These are phyloP conservation scores for Nitzschia palea DNA, from an alignment of 108 stramenopile genomes.

Conservation along the genomic window DNA sequence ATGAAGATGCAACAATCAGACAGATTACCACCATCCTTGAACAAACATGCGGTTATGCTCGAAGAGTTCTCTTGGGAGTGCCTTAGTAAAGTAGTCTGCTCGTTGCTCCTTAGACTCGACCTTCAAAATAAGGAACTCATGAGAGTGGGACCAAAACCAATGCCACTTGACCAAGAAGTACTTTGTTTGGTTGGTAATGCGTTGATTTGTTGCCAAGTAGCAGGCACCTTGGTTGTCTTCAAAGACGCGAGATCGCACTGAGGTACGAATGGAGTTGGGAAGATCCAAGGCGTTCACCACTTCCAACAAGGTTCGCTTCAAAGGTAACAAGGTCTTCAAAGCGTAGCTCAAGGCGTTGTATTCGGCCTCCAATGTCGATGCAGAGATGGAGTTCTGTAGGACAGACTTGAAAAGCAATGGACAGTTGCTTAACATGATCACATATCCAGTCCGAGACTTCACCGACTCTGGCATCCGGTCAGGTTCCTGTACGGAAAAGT, in stretches of 20 bases:
- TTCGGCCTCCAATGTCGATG: conserved; percentile 50
- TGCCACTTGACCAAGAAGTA: conserved; percentile 26
- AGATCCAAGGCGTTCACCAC: neutral
- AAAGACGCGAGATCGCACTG: conserved; percentile 16
- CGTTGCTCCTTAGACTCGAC: neutral
- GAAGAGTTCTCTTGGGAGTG: conserved; percentile 12
- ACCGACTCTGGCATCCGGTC: conserved; percentile 12
- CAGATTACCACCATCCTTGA: conserved; percentile 22
- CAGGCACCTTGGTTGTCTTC: conserved; percentile 15
- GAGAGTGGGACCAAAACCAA: conserved; percentile 16
- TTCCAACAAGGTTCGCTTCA: conserved; percentile 13
- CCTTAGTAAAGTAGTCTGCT: conserved; percentile 13
- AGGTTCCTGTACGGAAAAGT: conserved; percentile 20
- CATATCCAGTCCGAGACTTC: conserved; percentile 28
- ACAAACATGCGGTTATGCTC: conserved; percentile 12
- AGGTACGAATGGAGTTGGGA: neutral
- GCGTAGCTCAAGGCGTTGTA: conserved; percentile 31
- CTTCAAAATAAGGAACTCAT: neutral
- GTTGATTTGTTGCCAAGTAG: conserved; percentile 5
- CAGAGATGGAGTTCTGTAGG: conserved; percentile 37
- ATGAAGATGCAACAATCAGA: neutral
- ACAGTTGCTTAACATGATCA: conserved; percentile 21
- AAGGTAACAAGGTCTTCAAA: conserved; percentile 30
- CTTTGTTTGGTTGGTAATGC: conserved; percentile 25
- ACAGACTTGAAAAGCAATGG: conserved; percentile 47